phyloP scores from a whole-genome alignment of 2,329 filamentous ascomycete genomes.

The Colletotrichum abscissum region DNA sequence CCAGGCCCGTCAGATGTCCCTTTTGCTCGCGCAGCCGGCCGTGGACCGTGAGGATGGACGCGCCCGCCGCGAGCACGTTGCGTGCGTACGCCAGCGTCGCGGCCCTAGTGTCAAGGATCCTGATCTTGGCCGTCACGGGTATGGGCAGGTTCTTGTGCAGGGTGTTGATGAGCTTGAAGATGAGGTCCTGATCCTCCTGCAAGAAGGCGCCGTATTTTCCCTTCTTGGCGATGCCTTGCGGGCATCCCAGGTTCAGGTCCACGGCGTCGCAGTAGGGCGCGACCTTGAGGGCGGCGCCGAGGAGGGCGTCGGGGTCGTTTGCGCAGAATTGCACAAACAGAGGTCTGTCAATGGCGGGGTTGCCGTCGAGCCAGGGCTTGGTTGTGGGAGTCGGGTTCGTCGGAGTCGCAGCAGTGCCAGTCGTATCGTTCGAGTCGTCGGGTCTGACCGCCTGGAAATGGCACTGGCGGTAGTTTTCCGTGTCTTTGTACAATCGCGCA shows the following conservation, averaged over 20 bases:
- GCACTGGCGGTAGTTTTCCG: conserved; percentile 77
- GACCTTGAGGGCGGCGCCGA: conserved; percentile 81
- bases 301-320: conserved; percentile 83
- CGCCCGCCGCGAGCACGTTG: conserved; percentile 87
- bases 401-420: too few relatives aligned
- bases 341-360: conserved; percentile 84
- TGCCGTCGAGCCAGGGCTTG: conserved; percentile 81
- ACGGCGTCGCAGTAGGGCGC: conserved; percentile 94
- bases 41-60: conserved; percentile 94
- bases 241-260: conserved; percentile 94
- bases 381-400: not conserved
- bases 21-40: conserved; percentile 92
- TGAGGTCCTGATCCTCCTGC: conserved; percentile 89
- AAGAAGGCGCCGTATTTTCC: conserved; percentile 95
- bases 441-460: conserved; percentile 79
- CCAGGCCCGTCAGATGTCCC: conserved; percentile 91
- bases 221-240: conserved; percentile 91
- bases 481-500: conserved; percentile 86
- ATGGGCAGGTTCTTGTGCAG: conserved; percentile 82
- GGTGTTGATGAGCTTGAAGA: conserved; percentile 85
- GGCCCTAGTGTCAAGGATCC: conserved; percentile 87
- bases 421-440: conserved; percentile 36
- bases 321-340: conserved; percentile 98
- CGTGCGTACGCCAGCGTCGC: conserved; percentile 89
- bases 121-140: conserved; percentile 94